A percentile compares a stretch with the other conserved stretches of the same genome.
Evolutionary conservation across 805 yeast species (phyloP).

Genomic region (Candida coquimbonensis): DNA sequence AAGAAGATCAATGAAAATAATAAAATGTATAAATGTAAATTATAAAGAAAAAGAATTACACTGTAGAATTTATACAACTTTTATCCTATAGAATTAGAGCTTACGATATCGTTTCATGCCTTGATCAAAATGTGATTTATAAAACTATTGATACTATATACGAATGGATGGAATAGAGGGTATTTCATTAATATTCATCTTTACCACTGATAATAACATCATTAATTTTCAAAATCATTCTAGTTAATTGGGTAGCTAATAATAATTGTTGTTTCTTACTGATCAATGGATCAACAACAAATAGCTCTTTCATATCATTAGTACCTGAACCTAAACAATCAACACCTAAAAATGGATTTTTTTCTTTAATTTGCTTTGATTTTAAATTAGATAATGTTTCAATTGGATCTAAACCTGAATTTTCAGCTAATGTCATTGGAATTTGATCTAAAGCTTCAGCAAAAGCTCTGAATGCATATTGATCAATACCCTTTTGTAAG

Average conservation of each 20-base stretch:
- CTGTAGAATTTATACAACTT: background rate
- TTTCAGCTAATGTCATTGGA: slow-evolving; percentile 94
- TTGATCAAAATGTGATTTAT: background rate
- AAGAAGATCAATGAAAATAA: background rate
- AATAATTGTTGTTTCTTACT: slow-evolving; percentile 95
- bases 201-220: slow-evolving; percentile 90
- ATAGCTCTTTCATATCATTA: slow-evolving; percentile 88
- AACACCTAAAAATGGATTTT: slow-evolving; percentile 71
- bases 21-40: background rate
- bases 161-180: background rate
- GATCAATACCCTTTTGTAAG: slow-evolving; percentile 89
- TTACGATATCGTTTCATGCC: too few species aligned
- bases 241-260: slow-evolving; percentile 92
- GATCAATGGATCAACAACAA: slow-evolving; percentile 93
- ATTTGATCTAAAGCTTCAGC: slow-evolving; percentile 84
- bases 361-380: slow-evolving; percentile 74
- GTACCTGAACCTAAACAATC: slow-evolving; percentile 88
- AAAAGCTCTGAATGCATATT: slow-evolving; percentile 95
- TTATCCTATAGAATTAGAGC: too few species aligned
- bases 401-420: slow-evolving; percentile 92
- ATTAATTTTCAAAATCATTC: slow-evolving; percentile 96
- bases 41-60: background rate
- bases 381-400: slow-evolving; percentile 81
- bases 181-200: slow-evolving; percentile 46
- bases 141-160: background rate